Base-by-base conservation (phyloP, 2,329 filamentous ascomycete genomes). In the Periconia sp. region DNA sequence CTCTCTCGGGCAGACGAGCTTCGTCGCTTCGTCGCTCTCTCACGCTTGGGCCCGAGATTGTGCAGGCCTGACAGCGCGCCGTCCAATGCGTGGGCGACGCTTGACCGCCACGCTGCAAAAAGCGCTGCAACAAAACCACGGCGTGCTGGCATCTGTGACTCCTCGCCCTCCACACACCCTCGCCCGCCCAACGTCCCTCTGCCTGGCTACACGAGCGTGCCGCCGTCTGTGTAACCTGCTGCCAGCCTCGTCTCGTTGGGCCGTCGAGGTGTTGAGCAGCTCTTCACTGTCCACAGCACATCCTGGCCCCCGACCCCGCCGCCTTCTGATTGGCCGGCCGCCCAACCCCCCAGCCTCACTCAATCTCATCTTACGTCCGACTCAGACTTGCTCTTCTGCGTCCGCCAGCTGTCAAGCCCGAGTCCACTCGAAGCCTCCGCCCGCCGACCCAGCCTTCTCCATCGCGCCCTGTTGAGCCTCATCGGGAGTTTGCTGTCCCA, bases 61-160 rank as follows among this genome's bases (percentile, higher is more conserved):
- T 57, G 57, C 57, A 60, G 48, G 52, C 40, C 42, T 24, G 38
- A 30, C 32, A 36, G 15, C 21, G 3, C 19, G 4, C 31, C 24
- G 49, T 53, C 49, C 54, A 51, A 52, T 50, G 42, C 37, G 45
- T 44, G 43, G 19, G 5, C 24, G 35, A 15, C 29, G 50, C 50
- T 54, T 63, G 61, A 65, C 61, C 61, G 61, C 61, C 59, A 62
- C 48, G 47, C 52, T 8, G 23, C 8, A 25, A n/a, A 21, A 31
- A 11, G 9, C 9, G 10, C 39, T 42, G 17, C n/a, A 24, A 18
- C 19, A 35, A 29, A 42, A 28, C 28, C 15, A 29, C 15, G 25
- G 33, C 17, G 8, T 18, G 25, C 24, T 16, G 22, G 16, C 23
- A 17, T 11, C 32, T 11, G 40, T 42, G 25, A 42, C 40, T 38